Conservation (phyloP, 768 basidiomycete species). For the Naematelia aurantialba region DNA sequence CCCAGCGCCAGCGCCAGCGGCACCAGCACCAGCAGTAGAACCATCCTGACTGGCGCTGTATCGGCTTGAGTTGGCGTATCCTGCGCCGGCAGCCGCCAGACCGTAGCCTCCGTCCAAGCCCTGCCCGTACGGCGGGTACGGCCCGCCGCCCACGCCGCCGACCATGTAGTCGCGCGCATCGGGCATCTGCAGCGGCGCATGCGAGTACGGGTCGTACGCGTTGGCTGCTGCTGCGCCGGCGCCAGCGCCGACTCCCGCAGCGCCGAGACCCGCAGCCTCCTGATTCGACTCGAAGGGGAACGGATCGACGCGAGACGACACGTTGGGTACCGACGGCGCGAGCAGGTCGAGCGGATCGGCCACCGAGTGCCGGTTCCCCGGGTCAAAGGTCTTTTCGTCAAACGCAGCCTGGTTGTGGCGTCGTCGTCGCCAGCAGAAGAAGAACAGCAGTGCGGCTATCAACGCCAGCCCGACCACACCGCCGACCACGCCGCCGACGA, state of each 20-base stretch:
- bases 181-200: constrained; percentile 40
- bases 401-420: constrained; percentile 33
- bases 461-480: constrained; percentile 39
- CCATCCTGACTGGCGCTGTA: constrained; percentile 10
- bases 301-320: constrained; percentile 34
- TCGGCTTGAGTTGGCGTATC: constrained; percentile 13
- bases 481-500: constrained; percentile 48
- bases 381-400: constrained; percentile 48
- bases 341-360: constrained; percentile 42
- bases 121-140: constrained; percentile 25
- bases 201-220: constrained; percentile 30
- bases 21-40: constrained; percentile 2
- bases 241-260: constrained; percentile 6
- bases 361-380: constrained; percentile 37
- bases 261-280: constrained; percentile 2
- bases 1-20: constrained; percentile 11
- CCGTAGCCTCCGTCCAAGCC: constrained; percentile 39
- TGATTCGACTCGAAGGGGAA: constrained; percentile 29
- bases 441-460: constrained; percentile 34
- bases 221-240: neutral
- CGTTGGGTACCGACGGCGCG: constrained; percentile 33
- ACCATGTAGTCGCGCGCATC: constrained; percentile 32
- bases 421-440: constrained; percentile 32
- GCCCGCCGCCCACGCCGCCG: constrained; percentile 11
- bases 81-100: constrained; percentile 28